Percentiles rank a stretch among this genome's conserved stretches.
phyloP scores from a whole-genome alignment of 306 rosid genomes.

The Sicyos baderoa region DNA sequence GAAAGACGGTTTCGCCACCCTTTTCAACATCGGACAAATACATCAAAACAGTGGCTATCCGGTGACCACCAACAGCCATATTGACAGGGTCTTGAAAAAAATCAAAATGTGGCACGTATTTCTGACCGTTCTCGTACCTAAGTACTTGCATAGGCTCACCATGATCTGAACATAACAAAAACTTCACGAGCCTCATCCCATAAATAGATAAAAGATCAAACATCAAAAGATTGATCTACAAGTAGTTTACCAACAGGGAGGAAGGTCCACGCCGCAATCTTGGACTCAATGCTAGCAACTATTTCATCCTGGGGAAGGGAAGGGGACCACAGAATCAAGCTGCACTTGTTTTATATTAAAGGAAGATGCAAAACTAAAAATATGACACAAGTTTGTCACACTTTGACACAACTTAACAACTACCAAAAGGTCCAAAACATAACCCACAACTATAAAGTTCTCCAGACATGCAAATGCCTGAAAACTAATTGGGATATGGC shows the following conservation, averaged over 20 bases:
- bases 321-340: conserved; percentile 23
- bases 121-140: conserved; percentile 80
- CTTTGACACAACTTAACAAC: background rate
- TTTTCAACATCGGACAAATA: conserved; percentile 75
- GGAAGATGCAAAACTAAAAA: background rate
- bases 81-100: conserved; percentile 77
- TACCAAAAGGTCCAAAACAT: background rate
- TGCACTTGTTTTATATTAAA: background rate
- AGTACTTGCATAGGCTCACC: conserved; percentile 83
- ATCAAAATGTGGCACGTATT: conserved; percentile 86
- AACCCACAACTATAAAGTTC: background rate
- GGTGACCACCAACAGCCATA: conserved; percentile 75
- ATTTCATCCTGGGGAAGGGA: conserved; percentile 55
- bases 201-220: conserved; percentile 6
- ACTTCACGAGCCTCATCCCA: background rate
- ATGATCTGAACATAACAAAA: conserved; percentile 46
- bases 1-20: conserved; percentile 94
- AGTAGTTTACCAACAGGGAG: conserved; percentile 57
- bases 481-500: background rate
- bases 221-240: background rate
- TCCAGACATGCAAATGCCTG: background rate
- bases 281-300: conserved; percentile 51
- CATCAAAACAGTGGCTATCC: conserved; percentile 86
- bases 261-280: conserved; percentile 86
- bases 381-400: background rate